Conservation (phyloP, 768 basidiomycete genomes). For the Pisolithus marmoratus region DNA sequence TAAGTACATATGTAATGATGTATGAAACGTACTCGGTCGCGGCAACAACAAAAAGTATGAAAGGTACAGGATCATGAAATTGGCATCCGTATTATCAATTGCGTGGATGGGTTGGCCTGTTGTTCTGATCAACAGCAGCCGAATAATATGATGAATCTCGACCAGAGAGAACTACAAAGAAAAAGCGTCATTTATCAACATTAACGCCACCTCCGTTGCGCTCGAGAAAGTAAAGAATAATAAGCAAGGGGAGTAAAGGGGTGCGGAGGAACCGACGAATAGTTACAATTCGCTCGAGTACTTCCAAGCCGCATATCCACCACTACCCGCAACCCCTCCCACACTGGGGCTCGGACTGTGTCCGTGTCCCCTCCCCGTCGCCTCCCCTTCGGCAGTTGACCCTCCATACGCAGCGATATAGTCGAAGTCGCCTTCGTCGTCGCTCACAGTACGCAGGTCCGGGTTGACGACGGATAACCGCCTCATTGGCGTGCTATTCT, state of each 20-base stretch:
- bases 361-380: conserved; percentile 2
- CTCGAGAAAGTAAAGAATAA: neutral
- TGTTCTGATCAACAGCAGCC: too few species aligned
- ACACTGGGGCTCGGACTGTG: neutral
- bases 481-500: conserved; percentile 13
- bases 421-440: conserved; percentile 48
- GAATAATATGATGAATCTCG: too few species aligned
- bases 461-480: conserved; percentile 24
- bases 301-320: conserved; percentile 38
- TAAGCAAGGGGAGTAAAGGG: neutral
- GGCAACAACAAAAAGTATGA: too few species aligned
- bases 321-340: neutral
- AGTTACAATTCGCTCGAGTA: conserved; percentile 44
- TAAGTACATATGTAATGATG: too few species aligned
- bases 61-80: too few species aligned
- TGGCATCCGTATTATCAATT: too few species aligned
- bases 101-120: too few species aligned
- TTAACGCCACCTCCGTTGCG: too few species aligned
- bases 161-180: too few species aligned
- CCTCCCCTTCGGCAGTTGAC: conserved; percentile 11
- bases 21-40: too few species aligned
- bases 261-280: neutral
- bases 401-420: conserved; percentile 50
- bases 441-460: conserved; percentile 21
- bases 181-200: neutral